These are phyloP conservation scores for Epichloe baconii DNA, from an alignment of 2,329 filamentous ascomycete species.

Conservation along the genomic window DNA sequence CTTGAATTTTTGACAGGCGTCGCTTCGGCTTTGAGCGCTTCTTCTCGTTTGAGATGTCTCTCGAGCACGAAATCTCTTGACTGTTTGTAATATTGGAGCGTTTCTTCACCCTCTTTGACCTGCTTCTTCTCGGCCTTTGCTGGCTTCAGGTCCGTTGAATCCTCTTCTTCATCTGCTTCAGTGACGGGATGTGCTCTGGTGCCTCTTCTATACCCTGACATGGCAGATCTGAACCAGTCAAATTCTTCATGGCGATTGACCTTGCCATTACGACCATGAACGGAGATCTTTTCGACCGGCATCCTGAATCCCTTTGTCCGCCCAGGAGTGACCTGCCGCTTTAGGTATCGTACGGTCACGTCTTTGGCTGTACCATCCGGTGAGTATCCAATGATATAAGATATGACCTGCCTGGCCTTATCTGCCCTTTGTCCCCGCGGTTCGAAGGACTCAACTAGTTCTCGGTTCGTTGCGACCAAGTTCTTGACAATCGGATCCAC, in stretches of 20 bases:
- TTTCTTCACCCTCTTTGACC: constrained; percentile 63
- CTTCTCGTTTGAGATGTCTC: constrained; percentile 80
- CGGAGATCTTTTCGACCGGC: constrained; percentile 63
- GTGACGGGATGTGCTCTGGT: constrained; percentile 41
- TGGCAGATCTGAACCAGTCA: constrained; percentile 78
- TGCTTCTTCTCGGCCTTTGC: constrained; percentile 61
- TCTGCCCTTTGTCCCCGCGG: constrained; percentile 74
- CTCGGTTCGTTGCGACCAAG: constrained; percentile 56
- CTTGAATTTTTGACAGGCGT: constrained; percentile 60
- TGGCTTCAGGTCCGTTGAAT: constrained; percentile 61
- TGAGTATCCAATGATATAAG: constrained; percentile 76
- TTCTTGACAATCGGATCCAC: constrained; percentile 64
- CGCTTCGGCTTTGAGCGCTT: constrained; percentile 62
- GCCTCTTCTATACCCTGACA: constrained; percentile 55
- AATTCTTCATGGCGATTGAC: constrained; percentile 62
- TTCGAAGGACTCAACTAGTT: constrained; percentile 63
- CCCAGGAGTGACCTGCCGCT: constrained; percentile 67
- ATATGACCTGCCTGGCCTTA: constrained; percentile 76
- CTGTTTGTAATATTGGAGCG: constrained; percentile 76
- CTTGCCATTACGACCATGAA: constrained; percentile 67
- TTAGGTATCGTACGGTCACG: constrained; percentile 83
- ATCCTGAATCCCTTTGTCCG: constrained; percentile 79
- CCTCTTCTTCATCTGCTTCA: constrained; percentile 65
- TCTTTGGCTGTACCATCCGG: constrained; percentile 85
- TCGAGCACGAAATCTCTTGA: constrained; percentile 76